These are phyloP conservation scores for Remersonia thermophila DNA, from an alignment of 2,329 filamentous ascomycete species.

Conservation along the genomic window DNA sequence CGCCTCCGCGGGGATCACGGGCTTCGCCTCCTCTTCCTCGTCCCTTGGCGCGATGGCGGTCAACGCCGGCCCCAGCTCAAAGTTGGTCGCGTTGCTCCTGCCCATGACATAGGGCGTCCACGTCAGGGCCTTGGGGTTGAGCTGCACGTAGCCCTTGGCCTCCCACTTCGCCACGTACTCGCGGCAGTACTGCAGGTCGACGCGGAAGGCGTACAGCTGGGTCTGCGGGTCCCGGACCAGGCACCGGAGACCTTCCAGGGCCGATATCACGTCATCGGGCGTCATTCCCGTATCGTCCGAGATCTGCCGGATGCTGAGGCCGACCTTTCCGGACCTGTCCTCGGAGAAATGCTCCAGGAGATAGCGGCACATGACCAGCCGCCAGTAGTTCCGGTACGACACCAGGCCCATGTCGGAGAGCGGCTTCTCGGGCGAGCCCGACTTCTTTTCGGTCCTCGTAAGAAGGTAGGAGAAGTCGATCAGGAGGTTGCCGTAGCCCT, in stretches of 20 bases:
- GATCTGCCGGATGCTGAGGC: conserved; percentile 52
- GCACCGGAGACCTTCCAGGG: conserved; percentile 77
- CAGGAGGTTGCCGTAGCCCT: conserved; percentile 89
- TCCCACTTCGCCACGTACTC: conserved; percentile 86
- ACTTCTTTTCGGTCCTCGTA: conserved; percentile 84
- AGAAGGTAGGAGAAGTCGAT: conserved; percentile 98
- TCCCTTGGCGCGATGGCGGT: conserved; percentile 82
- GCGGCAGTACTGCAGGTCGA: conserved; percentile 75
- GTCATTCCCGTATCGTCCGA: conserved; percentile 92
- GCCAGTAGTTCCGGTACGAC: conserved; percentile 96
- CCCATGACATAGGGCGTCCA: conserved; percentile 99
- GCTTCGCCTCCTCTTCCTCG: conserved; percentile 45
- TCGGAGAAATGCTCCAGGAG: conserved; percentile 46
- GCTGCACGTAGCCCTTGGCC: conserved; percentile 71
- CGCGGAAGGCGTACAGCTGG: conserved; percentile 74
- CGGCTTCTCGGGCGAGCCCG: conserved; percentile 91
- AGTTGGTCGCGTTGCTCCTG: conserved; percentile 66
- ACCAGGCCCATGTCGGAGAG: conserved; percentile 96
- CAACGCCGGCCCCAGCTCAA: conserved; percentile 68
- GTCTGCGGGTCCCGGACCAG: conserved; percentile 83
- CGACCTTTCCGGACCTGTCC: conserved; percentile 29
- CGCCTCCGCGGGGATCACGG: conserved; percentile 21
- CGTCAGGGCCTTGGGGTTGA: conserved; percentile 67
- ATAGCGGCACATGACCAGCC: conserved; percentile 75
- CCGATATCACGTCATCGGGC: conserved; percentile 88